A percentile compares a stretch with the other conserved stretches of the same genome.
Conservation (phyloP, 805 yeast species). For the Teunomyces barrocoloradensis region DNA sequence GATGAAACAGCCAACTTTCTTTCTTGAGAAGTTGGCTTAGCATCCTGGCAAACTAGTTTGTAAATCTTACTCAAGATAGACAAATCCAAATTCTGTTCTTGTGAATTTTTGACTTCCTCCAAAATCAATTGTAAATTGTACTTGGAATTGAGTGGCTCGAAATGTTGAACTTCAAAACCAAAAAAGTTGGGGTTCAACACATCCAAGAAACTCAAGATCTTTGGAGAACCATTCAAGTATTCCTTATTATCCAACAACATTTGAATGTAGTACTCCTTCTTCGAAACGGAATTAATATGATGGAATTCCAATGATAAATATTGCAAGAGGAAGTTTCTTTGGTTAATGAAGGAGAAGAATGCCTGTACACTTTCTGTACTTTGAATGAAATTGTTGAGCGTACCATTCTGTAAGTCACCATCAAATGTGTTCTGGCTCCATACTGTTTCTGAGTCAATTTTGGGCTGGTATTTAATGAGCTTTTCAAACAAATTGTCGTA, state of each 20-base stretch:
- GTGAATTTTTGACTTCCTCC: slow-evolving; percentile 28
- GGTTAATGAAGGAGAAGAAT: slow-evolving; percentile 57
- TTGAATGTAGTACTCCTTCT: slow-evolving; percentile 51
- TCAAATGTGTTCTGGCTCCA: slow-evolving; percentile 54
- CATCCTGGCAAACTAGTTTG: slow-evolving; percentile 19
- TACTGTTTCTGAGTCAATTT: slow-evolving; percentile 49
- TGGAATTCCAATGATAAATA: slow-evolving; percentile 74
- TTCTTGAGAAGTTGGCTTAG: slow-evolving; percentile 19
- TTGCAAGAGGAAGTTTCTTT: slow-evolving; percentile 60
- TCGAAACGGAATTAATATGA: slow-evolving; percentile 49
- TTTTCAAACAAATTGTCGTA: slow-evolving; percentile 47
- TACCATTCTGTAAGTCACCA: slow-evolving; percentile 32
- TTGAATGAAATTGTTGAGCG: slow-evolving; percentile 30
- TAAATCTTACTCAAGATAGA: slow-evolving; percentile 26
- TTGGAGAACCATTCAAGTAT: slow-evolving; percentile 59
- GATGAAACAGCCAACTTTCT: slow-evolving; percentile 20
- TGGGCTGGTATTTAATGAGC: slow-evolving; percentile 52
- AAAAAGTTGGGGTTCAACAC: slow-evolving; percentile 56
- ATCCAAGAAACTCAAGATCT: slow-evolving; percentile 68
- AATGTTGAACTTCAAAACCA: slow-evolving; percentile 43
- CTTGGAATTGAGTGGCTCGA: slow-evolving; percentile 22
- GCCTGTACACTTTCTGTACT: slow-evolving; percentile 46
- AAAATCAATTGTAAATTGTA: slow-evolving; percentile 36
- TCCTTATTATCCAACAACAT: slow-evolving; percentile 51
- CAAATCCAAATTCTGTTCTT: slow-evolving; percentile 9